A percentile compares a stretch with the other conserved stretches of the same genome.
Evolutionary conservation across 2,329 filamentous ascomycete species (phyloP).

Genomic region (Furcasterigmium furcatum): DNA sequence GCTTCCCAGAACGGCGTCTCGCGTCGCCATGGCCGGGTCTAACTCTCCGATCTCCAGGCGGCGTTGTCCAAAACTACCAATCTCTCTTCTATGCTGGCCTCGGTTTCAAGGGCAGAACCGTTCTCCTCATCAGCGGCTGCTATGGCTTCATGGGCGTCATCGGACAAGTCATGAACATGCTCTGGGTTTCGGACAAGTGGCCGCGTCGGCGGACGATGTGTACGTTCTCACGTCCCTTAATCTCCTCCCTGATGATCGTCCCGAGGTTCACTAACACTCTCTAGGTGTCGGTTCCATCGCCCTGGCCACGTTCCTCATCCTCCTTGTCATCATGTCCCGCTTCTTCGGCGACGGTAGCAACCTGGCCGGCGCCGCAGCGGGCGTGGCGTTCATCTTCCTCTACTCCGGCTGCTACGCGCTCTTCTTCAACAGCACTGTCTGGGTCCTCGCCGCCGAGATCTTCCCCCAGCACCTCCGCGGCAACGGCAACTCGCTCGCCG

Average conservation of each 20-base stretch:
- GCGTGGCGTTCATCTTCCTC: constrained; percentile 27
- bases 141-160: constrained; percentile 28
- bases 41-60: no score
- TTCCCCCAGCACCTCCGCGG: constrained; percentile 22
- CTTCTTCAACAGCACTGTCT: constrained; percentile 28
- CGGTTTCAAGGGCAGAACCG: constrained; percentile 42
- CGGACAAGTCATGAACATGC: constrained; percentile 22
- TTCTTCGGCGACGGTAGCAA: constrained; percentile 14
- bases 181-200: constrained; percentile 23
- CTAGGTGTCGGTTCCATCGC: no score
- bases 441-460: constrained; percentile 23
- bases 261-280: no score
- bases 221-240: no score
- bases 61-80: constrained; percentile 30
- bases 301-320: no score
- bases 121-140: constrained; percentile 43
- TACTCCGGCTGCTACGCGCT: constrained; percentile 23
- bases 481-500: constrained; percentile 18
- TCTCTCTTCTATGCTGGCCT: constrained; percentile 34
- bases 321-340: no score
- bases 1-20: no score
- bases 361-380: constrained; percentile 15
- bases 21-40: no score
- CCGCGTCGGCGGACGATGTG: no score
- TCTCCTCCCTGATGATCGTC: no score